phyloP scores from a whole-genome alignment of 1,284 basidiomycete genomes.

The Cryptococcus sp. region DNA sequence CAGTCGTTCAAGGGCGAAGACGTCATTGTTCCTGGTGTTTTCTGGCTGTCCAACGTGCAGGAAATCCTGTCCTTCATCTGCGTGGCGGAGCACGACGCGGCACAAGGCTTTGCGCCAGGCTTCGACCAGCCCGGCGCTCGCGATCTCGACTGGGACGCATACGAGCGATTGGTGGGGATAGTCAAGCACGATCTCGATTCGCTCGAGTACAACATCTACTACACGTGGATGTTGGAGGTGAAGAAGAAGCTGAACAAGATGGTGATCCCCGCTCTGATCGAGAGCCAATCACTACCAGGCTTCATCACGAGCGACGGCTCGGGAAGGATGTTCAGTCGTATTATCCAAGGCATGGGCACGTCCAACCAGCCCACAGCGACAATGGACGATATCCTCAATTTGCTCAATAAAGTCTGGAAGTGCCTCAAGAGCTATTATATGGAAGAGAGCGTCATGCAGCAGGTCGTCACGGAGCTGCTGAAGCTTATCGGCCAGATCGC shows the following conservation, averaged over 20 bases:
- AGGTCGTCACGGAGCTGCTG: slow-evolving; percentile 93
- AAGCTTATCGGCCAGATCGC: slow-evolving; percentile 96
- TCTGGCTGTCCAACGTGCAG: slow-evolving; percentile 99
- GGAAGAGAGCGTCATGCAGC: slow-evolving; percentile 96
- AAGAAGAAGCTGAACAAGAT: slow-evolving; percentile 97
- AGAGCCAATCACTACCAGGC: slow-evolving; percentile 95
- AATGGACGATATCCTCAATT: slow-evolving; percentile 98
- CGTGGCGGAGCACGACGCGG: slow-evolving; percentile 96
- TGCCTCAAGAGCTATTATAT: slow-evolving; percentile 98
- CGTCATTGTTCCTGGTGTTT: slow-evolving; percentile 92
- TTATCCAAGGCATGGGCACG: slow-evolving; percentile 67
- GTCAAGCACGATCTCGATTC: slow-evolving; percentile 99
- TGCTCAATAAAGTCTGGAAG: slow-evolving; percentile 98
- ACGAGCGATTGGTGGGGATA: slow-evolving; percentile 92
- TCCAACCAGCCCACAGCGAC: slow-evolving; percentile 86
- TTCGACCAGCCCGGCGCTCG: slow-evolving; percentile 88
- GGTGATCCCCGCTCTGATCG: slow-evolving; percentile 97
- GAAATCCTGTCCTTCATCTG: slow-evolving; percentile 99
- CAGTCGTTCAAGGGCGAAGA: slow-evolving; percentile 84
- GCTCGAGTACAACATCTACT: slow-evolving; percentile 99
- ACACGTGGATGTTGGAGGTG: slow-evolving; percentile 98
- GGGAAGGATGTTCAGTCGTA: slow-evolving; percentile 88
- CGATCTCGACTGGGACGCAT: slow-evolving; percentile 95
- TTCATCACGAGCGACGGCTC: slow-evolving; percentile 92
- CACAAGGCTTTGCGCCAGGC: slow-evolving; percentile 95